Evolutionary conservation across 2,329 filamentous ascomycete genomes (phyloP), one percentile per base, ranked within the genome.

Genomic region (Ophiostoma angusticollis): DNA sequence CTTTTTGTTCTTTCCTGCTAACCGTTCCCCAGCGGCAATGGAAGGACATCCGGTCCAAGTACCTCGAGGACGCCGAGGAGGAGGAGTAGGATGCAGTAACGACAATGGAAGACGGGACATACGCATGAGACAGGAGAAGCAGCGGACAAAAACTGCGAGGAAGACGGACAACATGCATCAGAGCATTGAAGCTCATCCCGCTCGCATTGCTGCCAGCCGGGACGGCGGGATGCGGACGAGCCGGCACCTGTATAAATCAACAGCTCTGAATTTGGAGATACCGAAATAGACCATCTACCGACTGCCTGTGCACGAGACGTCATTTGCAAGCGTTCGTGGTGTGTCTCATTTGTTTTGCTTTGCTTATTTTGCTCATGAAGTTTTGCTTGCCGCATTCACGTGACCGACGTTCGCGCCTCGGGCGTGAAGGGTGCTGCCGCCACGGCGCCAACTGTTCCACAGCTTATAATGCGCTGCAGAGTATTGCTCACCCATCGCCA

Each of bases 11-110:
- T 7, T 11, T 19, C 35, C 14, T 22, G 28, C 28, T 42, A 37
- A 42, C 31, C 3, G n/a, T 31, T 14, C 29, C 48, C 51, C 57
- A 96, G 89, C 85, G 89, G 57, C 89, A 95, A 93, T 96, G 91
- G 91, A 95, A 95, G 75, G 91, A 98, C 62, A 95, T 98, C 70
- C 89, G 93, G 68, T 68, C 79, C 62, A 80, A 74, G 64, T 98
- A 94, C 64, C 62, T 93, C 55, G 65, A 83, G 64, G 70, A 70
- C 44, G 74, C 68, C 41, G 78, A 82, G 48, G 78, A 78, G 48
- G 74, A 79, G 47, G 78, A 80, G 56, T 61, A 65, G 17, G 24
- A 21, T 25, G 34, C 19, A 27, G 19, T 8, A 23, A 29, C 35
- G 22, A 23, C 23, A 14, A 22, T 9, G 21, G 16, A 25, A 16